Evolutionary conservation across 306 rosid species (phyloP).

Genomic region (Pterocarpus macrocarpus): DNA sequence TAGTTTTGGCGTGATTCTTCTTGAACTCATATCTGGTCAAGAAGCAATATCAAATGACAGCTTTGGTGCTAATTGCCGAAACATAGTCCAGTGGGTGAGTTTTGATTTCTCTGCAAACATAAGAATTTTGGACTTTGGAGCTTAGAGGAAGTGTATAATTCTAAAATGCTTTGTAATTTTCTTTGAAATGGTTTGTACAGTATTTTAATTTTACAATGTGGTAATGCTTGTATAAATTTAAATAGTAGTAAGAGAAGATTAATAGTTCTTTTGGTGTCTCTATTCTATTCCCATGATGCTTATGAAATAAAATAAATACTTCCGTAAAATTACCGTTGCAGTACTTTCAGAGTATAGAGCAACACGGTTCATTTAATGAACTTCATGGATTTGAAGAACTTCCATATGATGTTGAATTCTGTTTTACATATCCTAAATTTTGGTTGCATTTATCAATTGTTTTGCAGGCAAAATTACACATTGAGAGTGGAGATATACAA

Average conservation of each 20-base stretch:
- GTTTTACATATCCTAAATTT: neutral
- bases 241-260: neutral
- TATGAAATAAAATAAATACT: neutral
- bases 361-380: neutral
- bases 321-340: neutral
- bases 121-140: constrained; percentile 9
- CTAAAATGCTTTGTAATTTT: neutral
- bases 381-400: neutral
- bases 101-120: constrained; percentile 33
- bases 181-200: neutral
- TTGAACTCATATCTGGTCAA: constrained; percentile 96
- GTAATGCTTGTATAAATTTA: neutral
- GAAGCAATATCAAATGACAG: constrained; percentile 96
- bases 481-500: constrained; percentile 98
- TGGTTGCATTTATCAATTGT: constrained; percentile 11
- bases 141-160: neutral
- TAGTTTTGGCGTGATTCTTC: constrained; percentile 97
- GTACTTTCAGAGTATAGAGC: neutral
- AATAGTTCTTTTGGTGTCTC: neutral
- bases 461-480: constrained; percentile 83
- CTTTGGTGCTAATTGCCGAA: constrained; percentile 94
- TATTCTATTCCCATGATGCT: neutral
- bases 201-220: neutral
- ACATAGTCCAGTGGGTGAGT: constrained; percentile 97
- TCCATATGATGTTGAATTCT: neutral